Evolutionary conservation across 1,284 basidiomycete genomes (phyloP).

Genomic region (Trametes hirsuta): DNA sequence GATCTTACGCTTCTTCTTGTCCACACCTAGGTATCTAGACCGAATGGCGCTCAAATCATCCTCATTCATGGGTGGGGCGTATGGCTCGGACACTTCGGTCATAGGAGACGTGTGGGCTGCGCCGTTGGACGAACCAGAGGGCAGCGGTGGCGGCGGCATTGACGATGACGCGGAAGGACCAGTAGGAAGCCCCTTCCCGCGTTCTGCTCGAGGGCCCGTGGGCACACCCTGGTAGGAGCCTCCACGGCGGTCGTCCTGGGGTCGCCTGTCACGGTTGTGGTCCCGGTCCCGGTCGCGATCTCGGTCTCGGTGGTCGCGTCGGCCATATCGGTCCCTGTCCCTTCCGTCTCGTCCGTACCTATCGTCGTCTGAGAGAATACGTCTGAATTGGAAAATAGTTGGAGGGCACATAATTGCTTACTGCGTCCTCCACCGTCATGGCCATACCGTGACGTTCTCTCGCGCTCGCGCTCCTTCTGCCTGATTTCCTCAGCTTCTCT

Average conservation of each 20-base stretch:
- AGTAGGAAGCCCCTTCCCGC: constrained; percentile 47
- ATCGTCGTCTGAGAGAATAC: constrained; percentile 59
- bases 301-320: constrained; percentile 37
- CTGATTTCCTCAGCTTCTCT: constrained; percentile 73
- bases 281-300: constrained; percentile 34
- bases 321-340: constrained; percentile 1
- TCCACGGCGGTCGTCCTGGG: constrained; percentile 31
- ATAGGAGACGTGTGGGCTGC: constrained; percentile 23
- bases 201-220: constrained; percentile 83
- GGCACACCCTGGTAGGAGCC: constrained; percentile 60
- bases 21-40: constrained; percentile 88
- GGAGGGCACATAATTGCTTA: constrained; percentile 39
- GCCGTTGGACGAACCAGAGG: constrained; percentile 27
- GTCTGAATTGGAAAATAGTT: constrained; percentile 12
- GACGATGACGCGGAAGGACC: constrained; percentile 39
- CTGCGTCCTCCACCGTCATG: constrained; percentile 46
- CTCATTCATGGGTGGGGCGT: constrained; percentile 74
- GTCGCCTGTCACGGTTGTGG: constrained; percentile 38
- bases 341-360: constrained; percentile 47
- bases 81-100: constrained; percentile 47
- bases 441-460: constrained; percentile 41
- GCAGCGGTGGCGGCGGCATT: constrained; percentile 51
- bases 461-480: constrained; percentile 42
- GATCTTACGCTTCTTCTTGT: constrained; percentile 91
- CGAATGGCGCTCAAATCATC: constrained; percentile 79